Base-by-base conservation (phyloP, 805 yeast species). In the Saccharomycopsis fodiens region DNA sequence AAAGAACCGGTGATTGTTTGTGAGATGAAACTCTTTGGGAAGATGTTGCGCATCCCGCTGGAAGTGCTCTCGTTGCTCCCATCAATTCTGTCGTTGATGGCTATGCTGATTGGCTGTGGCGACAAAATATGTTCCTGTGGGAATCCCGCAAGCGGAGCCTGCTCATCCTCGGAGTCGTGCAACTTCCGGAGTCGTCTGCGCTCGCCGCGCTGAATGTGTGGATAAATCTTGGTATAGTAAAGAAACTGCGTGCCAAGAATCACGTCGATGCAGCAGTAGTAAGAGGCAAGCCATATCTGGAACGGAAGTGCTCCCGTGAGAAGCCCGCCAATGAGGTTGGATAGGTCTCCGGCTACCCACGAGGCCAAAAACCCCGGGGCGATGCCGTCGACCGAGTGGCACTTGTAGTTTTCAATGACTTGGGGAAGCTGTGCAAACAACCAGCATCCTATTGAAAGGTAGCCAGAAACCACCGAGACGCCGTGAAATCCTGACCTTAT, bases 251-350 rank as follows among this genome's bases (percentile, higher is more conserved):
- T 68, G 38, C 79, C 68, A 27, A 89, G 67, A 7, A 85, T 66
- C 21, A 74, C 44, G 62, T 89, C 97, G 49, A 85, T 83, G 47
- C 70, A 63, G 43, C 91, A 68, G 59, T 85, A 89, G 62, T 89
- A 89, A 1, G 73, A 48, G 0, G 94, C 85, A 15, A 89, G 65
- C 19, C 79, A 65, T 4, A 79, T 73, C 59, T 88, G 97, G 63
- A 88, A 89, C 15, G 82, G 78, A 39, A 87, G 67, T 48, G 89
- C 96, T 4, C 74, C 60, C 0, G 96, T 87, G 39, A 87, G 58
- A 0, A 85, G 48, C 49, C 96, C 86, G 1, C 96, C 97, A 0
- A 73, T 41, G 22, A 81, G 61, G 36, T 77, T 72, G 4, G 44
- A 40, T 19, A 60, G 42, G 39, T 65, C 69, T 8, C 69, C 69